Percentiles rank a stretch among this genome's conserved stretches.
phyloP scores from a whole-genome alignment of 805 yeast genomes.

The Torulaspora maleeae region DNA sequence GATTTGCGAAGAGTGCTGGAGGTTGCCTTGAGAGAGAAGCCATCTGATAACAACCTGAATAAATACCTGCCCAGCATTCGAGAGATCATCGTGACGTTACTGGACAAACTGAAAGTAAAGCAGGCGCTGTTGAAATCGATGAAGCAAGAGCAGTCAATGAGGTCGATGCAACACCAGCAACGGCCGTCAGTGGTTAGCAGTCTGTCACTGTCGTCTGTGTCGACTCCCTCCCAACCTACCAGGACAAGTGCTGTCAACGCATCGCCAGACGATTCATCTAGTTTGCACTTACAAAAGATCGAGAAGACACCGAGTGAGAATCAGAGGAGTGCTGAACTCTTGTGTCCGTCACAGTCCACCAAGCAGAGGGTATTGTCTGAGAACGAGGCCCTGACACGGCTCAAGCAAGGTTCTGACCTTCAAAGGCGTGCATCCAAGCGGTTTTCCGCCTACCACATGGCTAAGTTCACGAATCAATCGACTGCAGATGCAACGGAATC shows the following conservation, averaged over 20 bases:
- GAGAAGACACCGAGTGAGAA: background rate
- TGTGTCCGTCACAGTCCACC: background rate
- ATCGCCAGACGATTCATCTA: background rate
- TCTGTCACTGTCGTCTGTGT: constrained; percentile 9
- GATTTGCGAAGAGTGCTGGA: constrained; percentile 75
- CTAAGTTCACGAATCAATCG: constrained; percentile 56
- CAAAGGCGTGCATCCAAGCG: constrained; percentile 92
- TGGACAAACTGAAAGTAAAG: constrained; percentile 75
- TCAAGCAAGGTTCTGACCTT: constrained; percentile 77
- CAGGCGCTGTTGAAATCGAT: constrained; percentile 45
- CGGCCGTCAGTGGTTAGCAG: constrained; percentile 15
- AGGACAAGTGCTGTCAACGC: constrained; percentile 2
- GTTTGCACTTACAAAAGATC: background rate
- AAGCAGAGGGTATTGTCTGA: constrained; percentile 16
- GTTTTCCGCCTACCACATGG: constrained; percentile 88
- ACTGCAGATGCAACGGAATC: constrained; percentile 27
- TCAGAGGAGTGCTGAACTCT: background rate
- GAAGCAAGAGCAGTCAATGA: constrained; percentile 18
- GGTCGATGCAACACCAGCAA: constrained; percentile 14
- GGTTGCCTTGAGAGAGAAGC: constrained; percentile 76
- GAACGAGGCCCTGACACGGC: constrained; percentile 63
- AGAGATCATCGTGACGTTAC: constrained; percentile 73
- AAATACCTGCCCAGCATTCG: constrained; percentile 77
- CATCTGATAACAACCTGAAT: constrained; percentile 78
- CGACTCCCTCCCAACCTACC: constrained; percentile 11